Conservation (phyloP, 208 protist genomes). For the Leishmania tarentolae region DNA sequence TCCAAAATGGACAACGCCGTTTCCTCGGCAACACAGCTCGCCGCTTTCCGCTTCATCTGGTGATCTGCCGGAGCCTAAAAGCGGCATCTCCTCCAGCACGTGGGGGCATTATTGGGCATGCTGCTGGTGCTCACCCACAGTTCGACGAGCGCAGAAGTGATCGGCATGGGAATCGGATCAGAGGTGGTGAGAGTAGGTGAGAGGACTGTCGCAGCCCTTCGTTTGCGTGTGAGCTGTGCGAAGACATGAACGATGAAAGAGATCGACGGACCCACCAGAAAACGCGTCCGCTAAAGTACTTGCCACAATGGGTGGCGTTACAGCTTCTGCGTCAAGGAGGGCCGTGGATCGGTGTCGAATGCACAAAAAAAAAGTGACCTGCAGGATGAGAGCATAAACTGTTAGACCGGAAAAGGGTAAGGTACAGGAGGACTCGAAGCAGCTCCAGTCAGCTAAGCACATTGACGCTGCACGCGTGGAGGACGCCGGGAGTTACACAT, state of each 20-base stretch:
- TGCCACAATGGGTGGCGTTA: background rate
- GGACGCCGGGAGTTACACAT: background rate
- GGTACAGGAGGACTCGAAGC: background rate
- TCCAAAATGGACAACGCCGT: background rate
- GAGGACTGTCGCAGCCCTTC: slow-evolving; percentile 36
- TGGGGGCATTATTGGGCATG: slow-evolving; percentile 32
- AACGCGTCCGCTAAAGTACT: background rate
- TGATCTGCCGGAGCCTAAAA: slow-evolving; percentile 30
- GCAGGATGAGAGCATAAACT: background rate
- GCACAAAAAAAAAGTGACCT: background rate
- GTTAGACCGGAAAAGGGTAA: background rate
- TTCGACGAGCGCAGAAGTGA: slow-evolving; percentile 21
- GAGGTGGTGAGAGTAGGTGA: slow-evolving; percentile 29
- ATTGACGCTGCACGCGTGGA: background rate
- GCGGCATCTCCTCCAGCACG: slow-evolving; percentile 45
- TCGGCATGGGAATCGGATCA: slow-evolving; percentile 46
- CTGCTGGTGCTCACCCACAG: slow-evolving; percentile 26
- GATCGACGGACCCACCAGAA: slow-evolving; percentile 9
- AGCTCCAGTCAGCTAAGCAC: background rate
- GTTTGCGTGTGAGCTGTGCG: slow-evolving; percentile 29
- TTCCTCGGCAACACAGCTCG: slow-evolving; percentile 15
- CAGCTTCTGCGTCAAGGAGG: background rate
- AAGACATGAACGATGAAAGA: background rate
- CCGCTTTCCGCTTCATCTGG: slow-evolving; percentile 33
- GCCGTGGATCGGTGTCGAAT: background rate